phyloP scores from a whole-genome alignment of 805 yeast species.

The Candida ponderosae region DNA sequence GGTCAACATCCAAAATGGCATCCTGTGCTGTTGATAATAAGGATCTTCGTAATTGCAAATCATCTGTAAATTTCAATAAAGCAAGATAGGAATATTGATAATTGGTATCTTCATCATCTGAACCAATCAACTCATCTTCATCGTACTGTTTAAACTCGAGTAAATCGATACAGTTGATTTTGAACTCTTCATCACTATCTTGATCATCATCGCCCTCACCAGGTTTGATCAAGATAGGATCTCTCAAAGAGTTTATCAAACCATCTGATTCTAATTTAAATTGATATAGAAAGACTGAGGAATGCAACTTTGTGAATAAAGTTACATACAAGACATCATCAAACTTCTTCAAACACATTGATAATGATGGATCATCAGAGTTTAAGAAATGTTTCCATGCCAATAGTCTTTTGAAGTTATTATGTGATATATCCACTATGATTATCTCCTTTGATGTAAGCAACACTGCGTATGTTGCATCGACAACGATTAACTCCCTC shows the following conservation, averaged over 20 bases:
- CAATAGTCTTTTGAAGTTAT: conserved; percentile 36
- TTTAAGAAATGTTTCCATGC: conserved; percentile 70
- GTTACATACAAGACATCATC: conserved; percentile 14
- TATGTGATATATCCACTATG: conserved; percentile 32
- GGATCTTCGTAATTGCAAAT: too few relatives aligned
- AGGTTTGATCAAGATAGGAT: conserved; percentile 21
- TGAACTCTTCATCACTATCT: too few relatives aligned
- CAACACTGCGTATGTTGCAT: conserved; percentile 32
- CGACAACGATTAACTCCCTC: conserved; percentile 31
- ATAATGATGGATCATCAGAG: conserved; percentile 45
- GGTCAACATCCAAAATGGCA: too few relatives aligned
- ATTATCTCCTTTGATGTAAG: conserved; percentile 63
- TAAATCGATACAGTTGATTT: too few relatives aligned
- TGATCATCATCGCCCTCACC: too few relatives aligned
- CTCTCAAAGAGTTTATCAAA: conserved; percentile 29
- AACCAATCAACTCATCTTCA: too few relatives aligned
- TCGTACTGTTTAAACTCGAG: too few relatives aligned
- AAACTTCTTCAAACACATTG: conserved; percentile 24
- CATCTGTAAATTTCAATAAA: too few relatives aligned
- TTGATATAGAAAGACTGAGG: conserved; percentile 25
- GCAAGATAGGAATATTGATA: too few relatives aligned
- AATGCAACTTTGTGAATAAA: conserved; percentile 23
- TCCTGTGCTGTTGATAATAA: too few relatives aligned
- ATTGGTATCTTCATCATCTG: too few relatives aligned
- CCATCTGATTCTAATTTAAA: conserved; percentile 24